Percentiles rank a stretch among this genome's conserved stretches.
These are phyloP conservation scores for Cystobasidium slooffiae DNA, from an alignment of 1,284 basidiomycete genomes.

Conservation along the genomic window DNA sequence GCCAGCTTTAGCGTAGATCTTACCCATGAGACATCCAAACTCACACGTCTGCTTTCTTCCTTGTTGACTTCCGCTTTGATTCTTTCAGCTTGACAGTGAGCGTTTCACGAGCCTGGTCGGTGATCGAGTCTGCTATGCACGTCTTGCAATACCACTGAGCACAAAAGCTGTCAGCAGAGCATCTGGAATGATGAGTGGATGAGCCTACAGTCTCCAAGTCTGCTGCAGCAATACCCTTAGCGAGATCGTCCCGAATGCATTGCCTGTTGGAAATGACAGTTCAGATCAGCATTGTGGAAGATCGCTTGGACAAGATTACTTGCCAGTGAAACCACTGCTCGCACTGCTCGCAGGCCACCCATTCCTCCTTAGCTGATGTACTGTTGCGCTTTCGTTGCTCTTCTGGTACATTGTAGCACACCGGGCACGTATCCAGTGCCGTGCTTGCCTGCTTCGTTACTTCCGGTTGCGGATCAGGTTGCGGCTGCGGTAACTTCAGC, in stretches of 20 bases:
- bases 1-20: slow-evolving; percentile 1
- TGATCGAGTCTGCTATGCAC: slow-evolving; percentile 18
- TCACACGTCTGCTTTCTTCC: slow-evolving; percentile 38
- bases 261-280: not conserved
- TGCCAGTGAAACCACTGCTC: slow-evolving; percentile 36
- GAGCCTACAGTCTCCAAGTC: slow-evolving; percentile 20
- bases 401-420: slow-evolving; percentile 25
- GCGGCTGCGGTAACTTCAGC: not conserved
- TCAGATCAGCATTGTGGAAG: slow-evolving; percentile 2
- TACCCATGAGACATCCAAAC: not conserved
- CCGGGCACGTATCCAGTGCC: slow-evolving; percentile 26
- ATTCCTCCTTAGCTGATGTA: slow-evolving; percentile 23
- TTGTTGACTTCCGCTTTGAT: slow-evolving; percentile 22
- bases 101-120: slow-evolving; percentile 21
- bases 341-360: slow-evolving; percentile 41
- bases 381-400: slow-evolving; percentile 26
- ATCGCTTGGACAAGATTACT: not conserved
- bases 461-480: slow-evolving; percentile 1
- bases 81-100: slow-evolving; percentile 38
- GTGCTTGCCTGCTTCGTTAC: not conserved
- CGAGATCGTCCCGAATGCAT: slow-evolving; percentile 11
- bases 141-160: slow-evolving; percentile 36
- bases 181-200: not conserved
- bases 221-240: slow-evolving; percentile 6
- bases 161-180: not conserved